Conservation (phyloP, 2,329 filamentous ascomycete genomes). For the Chaetothyriales sp. region DNA sequence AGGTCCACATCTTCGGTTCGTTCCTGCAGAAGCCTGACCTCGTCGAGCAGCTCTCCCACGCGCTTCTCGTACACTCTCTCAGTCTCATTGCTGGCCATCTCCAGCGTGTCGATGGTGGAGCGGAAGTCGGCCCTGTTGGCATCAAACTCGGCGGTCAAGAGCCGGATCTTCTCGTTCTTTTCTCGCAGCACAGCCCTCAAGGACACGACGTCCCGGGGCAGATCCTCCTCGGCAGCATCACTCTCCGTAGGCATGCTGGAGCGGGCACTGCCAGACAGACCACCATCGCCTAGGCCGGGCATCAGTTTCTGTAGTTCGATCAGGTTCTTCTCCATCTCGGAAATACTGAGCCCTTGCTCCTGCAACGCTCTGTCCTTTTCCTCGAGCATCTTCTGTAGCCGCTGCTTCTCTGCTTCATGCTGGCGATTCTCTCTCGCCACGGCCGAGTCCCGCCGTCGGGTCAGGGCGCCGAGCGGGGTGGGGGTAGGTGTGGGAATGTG, state of each 20-base stretch:
- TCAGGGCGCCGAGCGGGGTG: constrained; percentile 4
- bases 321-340: constrained; percentile 79
- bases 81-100: constrained; percentile 89
- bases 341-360: constrained; percentile 66
- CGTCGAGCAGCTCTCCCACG: constrained; percentile 50
- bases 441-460: constrained; percentile 16
- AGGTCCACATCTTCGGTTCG: constrained; percentile 72
- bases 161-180: constrained; percentile 91
- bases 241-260: constrained; percentile 3
- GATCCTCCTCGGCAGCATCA: constrained; percentile 11
- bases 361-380: constrained; percentile 77
- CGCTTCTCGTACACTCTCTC: constrained; percentile 72
- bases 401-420: constrained; percentile 57
- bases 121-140: constrained; percentile 87
- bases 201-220: constrained; percentile 51
- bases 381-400: constrained; percentile 57
- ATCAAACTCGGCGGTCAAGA: constrained; percentile 89
- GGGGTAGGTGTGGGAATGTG: constrained; percentile 28
- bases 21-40: constrained; percentile 68
- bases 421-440: constrained; percentile 16
- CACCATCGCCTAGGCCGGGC: constrained; percentile 24
- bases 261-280: neutral
- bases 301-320: constrained; percentile 67
- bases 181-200: constrained; percentile 72
- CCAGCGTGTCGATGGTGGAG: constrained; percentile 89